Percentiles rank a stretch among this genome's conserved stretches.
Conservation (phyloP, 1,284 basidiomycete genomes). For the Marasmius sp. region DNA sequence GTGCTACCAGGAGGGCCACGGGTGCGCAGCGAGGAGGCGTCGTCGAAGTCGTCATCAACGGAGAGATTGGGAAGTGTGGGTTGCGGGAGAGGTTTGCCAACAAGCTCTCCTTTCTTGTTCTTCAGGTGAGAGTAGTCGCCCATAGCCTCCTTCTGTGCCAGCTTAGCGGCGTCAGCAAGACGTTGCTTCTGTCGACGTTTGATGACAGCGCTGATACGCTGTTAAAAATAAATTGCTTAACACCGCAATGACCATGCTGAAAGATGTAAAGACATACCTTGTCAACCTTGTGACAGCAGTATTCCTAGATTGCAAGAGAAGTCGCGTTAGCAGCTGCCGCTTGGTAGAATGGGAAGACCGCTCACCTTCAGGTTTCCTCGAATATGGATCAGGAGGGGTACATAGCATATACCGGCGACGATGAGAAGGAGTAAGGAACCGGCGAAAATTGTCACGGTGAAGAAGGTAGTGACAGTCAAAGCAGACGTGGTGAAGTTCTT, state of each 20-base stretch:
- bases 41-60: slow-evolving; percentile 77
- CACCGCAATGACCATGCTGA: neutral
- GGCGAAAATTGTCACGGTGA: slow-evolving; percentile 87
- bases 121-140: slow-evolving; percentile 90
- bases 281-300: slow-evolving; percentile 98
- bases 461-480: slow-evolving; percentile 85
- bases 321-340: neutral
- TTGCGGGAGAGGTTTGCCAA: slow-evolving; percentile 85
- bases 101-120: slow-evolving; percentile 89
- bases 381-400: slow-evolving; percentile 93
- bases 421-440: slow-evolving; percentile 83
- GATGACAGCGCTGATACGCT: slow-evolving; percentile 93
- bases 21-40: slow-evolving; percentile 58
- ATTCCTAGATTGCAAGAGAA: slow-evolving; percentile 61
- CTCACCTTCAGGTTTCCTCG: slow-evolving; percentile 89
- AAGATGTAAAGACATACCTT: slow-evolving; percentile 55
- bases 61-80: slow-evolving; percentile 93
- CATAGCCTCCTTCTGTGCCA: slow-evolving; percentile 88
- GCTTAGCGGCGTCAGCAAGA: slow-evolving; percentile 75
- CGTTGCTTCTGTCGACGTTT: slow-evolving; percentile 90
- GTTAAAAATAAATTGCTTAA: slow-evolving; percentile 13
- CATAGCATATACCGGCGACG: slow-evolving; percentile 84
- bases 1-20: slow-evolving; percentile 55
- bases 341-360: slow-evolving; percentile 7
- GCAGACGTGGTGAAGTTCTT: slow-evolving; percentile 72